A percentile compares a stretch with the other conserved stretches of the same genome.
These are phyloP conservation scores for Penicillium sp. DNA, from an alignment of 2,329 filamentous ascomycete genomes.

Conservation along the genomic window DNA sequence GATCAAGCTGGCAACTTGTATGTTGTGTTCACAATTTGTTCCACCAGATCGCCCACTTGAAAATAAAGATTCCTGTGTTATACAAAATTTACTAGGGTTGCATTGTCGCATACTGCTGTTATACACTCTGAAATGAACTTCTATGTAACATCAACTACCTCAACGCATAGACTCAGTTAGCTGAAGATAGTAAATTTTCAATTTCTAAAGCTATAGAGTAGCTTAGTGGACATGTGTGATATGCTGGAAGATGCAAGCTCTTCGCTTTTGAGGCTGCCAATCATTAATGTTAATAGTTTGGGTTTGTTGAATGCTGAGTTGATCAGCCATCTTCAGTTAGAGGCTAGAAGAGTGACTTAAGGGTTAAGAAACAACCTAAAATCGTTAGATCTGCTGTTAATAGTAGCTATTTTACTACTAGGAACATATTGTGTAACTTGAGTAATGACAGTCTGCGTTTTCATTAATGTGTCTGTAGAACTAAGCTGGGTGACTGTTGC, in stretches of 20 bases:
- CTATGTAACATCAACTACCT: not conserved
- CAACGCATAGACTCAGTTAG: conserved; percentile 1
- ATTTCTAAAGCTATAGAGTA: not conserved
- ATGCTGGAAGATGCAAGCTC: not conserved
- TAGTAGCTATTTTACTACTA: not conserved
- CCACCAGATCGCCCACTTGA: too few relatives aligned
- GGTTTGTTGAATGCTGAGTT: too few relatives aligned
- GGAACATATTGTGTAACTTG: not conserved
- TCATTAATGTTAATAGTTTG: not conserved
- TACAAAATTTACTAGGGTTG: not conserved
- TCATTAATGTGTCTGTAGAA: conserved; percentile 1
- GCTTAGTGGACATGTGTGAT: not conserved
- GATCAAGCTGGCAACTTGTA: too few relatives aligned
- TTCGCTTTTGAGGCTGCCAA: not conserved
- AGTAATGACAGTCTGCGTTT: not conserved
- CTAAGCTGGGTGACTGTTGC: not conserved
- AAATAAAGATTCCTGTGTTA: too few relatives aligned
- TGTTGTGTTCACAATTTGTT: too few relatives aligned
- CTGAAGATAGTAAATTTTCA: conserved; percentile 2
- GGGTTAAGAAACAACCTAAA: not conserved
- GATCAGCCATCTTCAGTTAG: too few relatives aligned
- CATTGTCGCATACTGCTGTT: not conserved
- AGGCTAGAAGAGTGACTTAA: not conserved
- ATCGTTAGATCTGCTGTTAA: not conserved
- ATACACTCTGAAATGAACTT: not conserved